These are phyloP conservation scores for Extremus antarcticus DNA, from an alignment of 495 filamentous ascomycete species.

Conservation along the genomic window DNA sequence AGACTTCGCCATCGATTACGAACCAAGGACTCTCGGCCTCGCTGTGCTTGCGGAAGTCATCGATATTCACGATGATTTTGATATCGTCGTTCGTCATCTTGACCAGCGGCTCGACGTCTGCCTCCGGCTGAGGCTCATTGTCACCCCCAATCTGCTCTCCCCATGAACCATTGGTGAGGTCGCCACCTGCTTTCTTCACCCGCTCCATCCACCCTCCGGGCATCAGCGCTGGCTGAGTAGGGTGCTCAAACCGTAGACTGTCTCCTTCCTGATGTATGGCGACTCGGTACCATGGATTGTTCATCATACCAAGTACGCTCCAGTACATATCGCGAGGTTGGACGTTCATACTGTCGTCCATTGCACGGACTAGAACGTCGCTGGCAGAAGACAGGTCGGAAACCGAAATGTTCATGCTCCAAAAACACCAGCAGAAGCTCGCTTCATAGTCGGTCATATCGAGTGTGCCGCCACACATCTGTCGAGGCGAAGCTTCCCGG, in stretches of 20 bases:
- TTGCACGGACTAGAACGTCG: slow-evolving; percentile 74
- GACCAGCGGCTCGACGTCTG: slow-evolving; percentile 48
- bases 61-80: slow-evolving; percentile 50
- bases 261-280: slow-evolving; percentile 62
- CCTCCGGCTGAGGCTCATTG: slow-evolving; percentile 33
- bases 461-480: slow-evolving; percentile 65
- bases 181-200: slow-evolving; percentile 78
- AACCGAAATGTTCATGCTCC: slow-evolving; percentile 63
- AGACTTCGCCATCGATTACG: slow-evolving; percentile 83
- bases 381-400: slow-evolving; percentile 49
- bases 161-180: slow-evolving; percentile 77
- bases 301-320: slow-evolving; percentile 97
- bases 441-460: slow-evolving; percentile 77
- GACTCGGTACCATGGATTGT: slow-evolving; percentile 89
- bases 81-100: slow-evolving; percentile 70
- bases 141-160: slow-evolving; percentile 61
- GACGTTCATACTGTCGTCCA: slow-evolving; percentile 83
- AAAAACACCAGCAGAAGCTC: slow-evolving; percentile 92
- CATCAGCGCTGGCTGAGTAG: slow-evolving; percentile 68
- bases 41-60: slow-evolving; percentile 63
- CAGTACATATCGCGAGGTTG: slow-evolving; percentile 96
- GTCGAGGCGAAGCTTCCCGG: slow-evolving; percentile 48
- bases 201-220: slow-evolving; percentile 93
- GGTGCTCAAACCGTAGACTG: slow-evolving; percentile 73
- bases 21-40: slow-evolving; percentile 71